These are phyloP conservation scores for Arthrobotrys entomopaga DNA, from an alignment of 2,329 filamentous ascomycete species.

Conservation along the genomic window DNA sequence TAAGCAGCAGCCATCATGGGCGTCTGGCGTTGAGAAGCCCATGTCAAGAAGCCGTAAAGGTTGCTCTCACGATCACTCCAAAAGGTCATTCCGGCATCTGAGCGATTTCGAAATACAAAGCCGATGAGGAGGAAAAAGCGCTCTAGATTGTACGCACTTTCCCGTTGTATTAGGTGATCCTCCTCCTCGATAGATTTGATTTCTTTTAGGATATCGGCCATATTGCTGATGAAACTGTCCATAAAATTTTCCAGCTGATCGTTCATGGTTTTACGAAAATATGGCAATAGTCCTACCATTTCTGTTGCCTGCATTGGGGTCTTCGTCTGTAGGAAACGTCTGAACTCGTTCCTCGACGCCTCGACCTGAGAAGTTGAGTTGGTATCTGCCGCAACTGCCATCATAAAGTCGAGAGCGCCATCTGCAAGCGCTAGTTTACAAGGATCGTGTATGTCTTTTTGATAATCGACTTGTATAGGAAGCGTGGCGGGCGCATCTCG, in stretches of 20 bases:
- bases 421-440: constrained; percentile 74
- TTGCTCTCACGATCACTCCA: constrained; percentile 95
- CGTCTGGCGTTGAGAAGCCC: constrained; percentile 93
- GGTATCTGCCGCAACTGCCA: constrained; percentile 84
- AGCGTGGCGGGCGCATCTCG: constrained; percentile 74
- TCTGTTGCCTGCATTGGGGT: constrained; percentile 76
- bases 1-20: constrained; percentile 96
- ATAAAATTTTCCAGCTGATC: constrained; percentile 85
- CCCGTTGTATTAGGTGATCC: constrained; percentile 64
- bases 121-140: constrained; percentile 91
- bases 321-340: constrained; percentile 83
- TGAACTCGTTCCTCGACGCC: constrained; percentile 81
- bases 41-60: constrained; percentile 91
- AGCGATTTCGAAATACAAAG: constrained; percentile 85
- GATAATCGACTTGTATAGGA: constrained; percentile 65
- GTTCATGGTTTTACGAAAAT: constrained; percentile 79
- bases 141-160: constrained; percentile 73
- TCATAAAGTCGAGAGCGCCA: constrained; percentile 89
- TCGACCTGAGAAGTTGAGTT: constrained; percentile 87
- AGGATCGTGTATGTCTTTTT: constrained; percentile 52
- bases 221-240: constrained; percentile 92
- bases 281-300: constrained; percentile 73
- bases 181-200: constrained; percentile 61
- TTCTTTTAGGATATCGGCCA: constrained; percentile 81
- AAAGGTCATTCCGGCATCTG: constrained; percentile 85